Percentiles rank a stretch among this genome's conserved stretches.
Evolutionary conservation across 352 stramenopile genomes (phyloP).

Genomic region (Globisporangium splendens): DNA sequence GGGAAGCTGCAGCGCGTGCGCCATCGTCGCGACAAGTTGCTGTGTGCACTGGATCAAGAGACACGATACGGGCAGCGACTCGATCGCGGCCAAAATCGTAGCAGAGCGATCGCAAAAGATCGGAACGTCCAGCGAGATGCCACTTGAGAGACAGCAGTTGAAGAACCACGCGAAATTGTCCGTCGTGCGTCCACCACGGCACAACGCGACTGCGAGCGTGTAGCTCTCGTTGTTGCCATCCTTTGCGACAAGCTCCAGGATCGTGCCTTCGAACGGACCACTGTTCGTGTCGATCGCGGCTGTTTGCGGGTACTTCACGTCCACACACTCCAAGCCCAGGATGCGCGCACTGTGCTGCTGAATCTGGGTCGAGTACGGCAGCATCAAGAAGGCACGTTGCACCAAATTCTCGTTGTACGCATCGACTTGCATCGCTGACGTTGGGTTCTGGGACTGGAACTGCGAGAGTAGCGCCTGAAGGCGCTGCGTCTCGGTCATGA

Average conservation of each 20-base stretch:
- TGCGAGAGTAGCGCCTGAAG: slow-evolving; percentile 40
- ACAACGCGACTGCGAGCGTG: slow-evolving; percentile 35
- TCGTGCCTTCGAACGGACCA: slow-evolving; percentile 12
- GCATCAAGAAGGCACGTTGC: slow-evolving; percentile 45
- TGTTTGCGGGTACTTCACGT: slow-evolving; percentile 22
- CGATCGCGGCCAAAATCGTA: slow-evolving; percentile 21
- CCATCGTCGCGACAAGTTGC: slow-evolving; percentile 29
- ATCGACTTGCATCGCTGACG: slow-evolving; percentile 27
- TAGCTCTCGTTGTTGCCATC: slow-evolving; percentile 44
- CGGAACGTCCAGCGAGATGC: slow-evolving; percentile 30
- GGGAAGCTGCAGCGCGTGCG: slow-evolving; percentile 20
- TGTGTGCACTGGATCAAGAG: slow-evolving; percentile 39
- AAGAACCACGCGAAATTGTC: slow-evolving; percentile 47
- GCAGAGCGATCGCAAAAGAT: slow-evolving; percentile 36
- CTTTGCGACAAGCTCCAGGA: slow-evolving; percentile 35
- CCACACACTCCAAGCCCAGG: slow-evolving; percentile 29
- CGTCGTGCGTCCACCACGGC: slow-evolving; percentile 20
- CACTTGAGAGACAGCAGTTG: slow-evolving; percentile 32
- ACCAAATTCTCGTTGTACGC: slow-evolving; percentile 25
- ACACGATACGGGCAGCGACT: slow-evolving; percentile 25
- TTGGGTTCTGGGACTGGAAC: slow-evolving; percentile 42
- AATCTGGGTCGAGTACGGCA: slow-evolving; percentile 31
- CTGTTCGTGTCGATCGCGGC: slow-evolving; percentile 14
- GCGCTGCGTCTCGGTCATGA: slow-evolving; percentile 28
- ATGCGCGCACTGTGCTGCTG: slow-evolving; percentile 30